A percentile compares a stretch with the other conserved stretches of the same genome.
Evolutionary conservation across 1,284 basidiomycete genomes (phyloP).

Genomic region (Cutaneotrichosporon spelunceum): DNA sequence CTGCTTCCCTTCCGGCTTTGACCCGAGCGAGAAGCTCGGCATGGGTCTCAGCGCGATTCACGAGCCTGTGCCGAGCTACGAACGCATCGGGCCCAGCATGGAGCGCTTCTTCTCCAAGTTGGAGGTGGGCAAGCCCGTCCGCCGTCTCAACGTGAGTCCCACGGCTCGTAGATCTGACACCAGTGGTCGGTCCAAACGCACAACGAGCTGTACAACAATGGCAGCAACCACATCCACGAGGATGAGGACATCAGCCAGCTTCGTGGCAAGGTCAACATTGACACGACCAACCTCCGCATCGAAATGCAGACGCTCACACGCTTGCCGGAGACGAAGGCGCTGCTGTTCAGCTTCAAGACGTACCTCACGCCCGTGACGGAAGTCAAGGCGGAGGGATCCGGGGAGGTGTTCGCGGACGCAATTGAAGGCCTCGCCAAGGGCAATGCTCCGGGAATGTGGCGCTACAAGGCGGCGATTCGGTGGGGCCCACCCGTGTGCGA

Average conservation of each 20-base stretch:
- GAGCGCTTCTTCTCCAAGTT: constrained; percentile 21
- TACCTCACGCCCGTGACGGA: constrained; percentile 17
- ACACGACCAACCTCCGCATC: constrained; percentile 15
- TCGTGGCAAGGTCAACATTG: constrained; percentile 4
- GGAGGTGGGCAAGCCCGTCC: constrained; percentile 18
- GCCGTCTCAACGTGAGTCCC: constrained; percentile 13
- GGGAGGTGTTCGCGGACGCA: constrained; percentile 17
- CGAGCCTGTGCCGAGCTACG: constrained; percentile 18
- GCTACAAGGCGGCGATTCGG: constrained; percentile 20
- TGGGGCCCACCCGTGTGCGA: constrained; percentile 16
- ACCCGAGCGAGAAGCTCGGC: constrained; percentile 19
- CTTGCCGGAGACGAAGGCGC: constrained; percentile 11
- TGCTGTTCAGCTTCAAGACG: constrained; percentile 23
- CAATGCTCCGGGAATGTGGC: constrained; percentile 23
- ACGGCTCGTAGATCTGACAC: not conserved
- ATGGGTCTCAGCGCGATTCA: constrained; percentile 16
- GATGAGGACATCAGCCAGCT: constrained; percentile 3
- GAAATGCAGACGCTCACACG: constrained; percentile 22
- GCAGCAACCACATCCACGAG: constrained; percentile 15
- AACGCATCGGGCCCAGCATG: constrained; percentile 21
- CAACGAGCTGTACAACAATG: constrained; percentile 12
- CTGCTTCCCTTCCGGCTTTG: constrained; percentile 21
- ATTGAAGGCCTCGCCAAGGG: constrained; percentile 21
- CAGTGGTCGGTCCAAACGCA: constrained; percentile 21
- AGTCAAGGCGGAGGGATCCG: constrained; percentile 17